A percentile compares a stretch with the other conserved stretches of the same genome.
phyloP scores from a whole-genome alignment of 2,329 filamentous ascomycete genomes.

The Massarina eburnea region DNA sequence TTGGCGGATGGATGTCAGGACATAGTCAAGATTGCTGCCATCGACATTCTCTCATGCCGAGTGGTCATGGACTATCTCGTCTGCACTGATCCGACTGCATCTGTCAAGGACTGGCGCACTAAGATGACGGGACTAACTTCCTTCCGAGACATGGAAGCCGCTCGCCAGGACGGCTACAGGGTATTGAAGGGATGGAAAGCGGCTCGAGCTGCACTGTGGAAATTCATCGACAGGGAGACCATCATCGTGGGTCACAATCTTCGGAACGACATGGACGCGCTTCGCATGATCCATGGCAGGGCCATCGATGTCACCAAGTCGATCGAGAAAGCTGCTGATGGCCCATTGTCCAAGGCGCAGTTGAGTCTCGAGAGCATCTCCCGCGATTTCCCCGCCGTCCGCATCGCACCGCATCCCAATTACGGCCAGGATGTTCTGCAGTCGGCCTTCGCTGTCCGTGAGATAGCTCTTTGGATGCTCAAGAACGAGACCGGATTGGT shows the following conservation, averaged over 20 bases:
- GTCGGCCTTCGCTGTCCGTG: conserved; percentile 53
- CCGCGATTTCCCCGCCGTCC: conserved; percentile 17
- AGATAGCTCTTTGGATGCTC: conserved; percentile 52
- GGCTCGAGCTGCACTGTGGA: conserved; percentile 32
- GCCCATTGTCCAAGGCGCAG: conserved; percentile 32
- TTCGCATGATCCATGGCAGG: conserved; percentile 40
- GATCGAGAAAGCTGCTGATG: conserved; percentile 37
- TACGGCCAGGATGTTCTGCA: conserved; percentile 53
- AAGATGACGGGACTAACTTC: conserved; percentile 25
- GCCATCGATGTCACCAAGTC: conserved; percentile 34
- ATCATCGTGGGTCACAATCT: conserved; percentile 40
- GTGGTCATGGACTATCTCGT: conserved; percentile 37
- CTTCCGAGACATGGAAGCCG: conserved; percentile 27
- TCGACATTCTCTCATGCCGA: conserved; percentile 34
- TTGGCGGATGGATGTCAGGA: conserved; percentile 24
- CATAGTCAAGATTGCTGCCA: conserved; percentile 34
- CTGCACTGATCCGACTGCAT: conserved; percentile 22
- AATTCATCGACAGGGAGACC: conserved; percentile 34
- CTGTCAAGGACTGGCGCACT: conserved; percentile 29
- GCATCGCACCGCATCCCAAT: conserved; percentile 14
- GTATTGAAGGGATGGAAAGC: conserved; percentile 37
- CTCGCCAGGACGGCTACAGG: conserved; percentile 30
- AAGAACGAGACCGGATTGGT: conserved; percentile 41
- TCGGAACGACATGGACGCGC: conserved; percentile 33
- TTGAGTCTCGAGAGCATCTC: conserved; percentile 33